Evolutionary conservation across 23 red algal genomes (phyloP).

Genomic region (Gracilaria vermiculophylla): DNA sequence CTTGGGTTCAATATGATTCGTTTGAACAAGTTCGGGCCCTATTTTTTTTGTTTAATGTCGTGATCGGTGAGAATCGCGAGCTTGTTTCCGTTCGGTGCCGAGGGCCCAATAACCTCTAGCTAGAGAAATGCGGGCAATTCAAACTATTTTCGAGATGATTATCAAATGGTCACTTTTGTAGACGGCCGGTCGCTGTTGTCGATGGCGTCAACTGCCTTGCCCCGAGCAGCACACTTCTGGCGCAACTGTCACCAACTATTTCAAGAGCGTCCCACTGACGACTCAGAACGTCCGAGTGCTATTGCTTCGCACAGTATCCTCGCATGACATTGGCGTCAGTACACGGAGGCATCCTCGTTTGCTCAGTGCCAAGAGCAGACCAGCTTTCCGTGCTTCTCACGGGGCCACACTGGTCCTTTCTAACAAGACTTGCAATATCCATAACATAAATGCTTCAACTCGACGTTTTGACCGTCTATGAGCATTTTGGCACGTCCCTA

Average conservation of each 20-base stretch:
- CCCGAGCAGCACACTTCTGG: not conserved
- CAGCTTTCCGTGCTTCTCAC: not conserved
- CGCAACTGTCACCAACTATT: not conserved
- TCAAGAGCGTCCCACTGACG: not conserved
- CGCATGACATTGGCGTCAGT: slow-evolving; percentile 20
- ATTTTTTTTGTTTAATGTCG: not conserved
- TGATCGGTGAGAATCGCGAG: not conserved
- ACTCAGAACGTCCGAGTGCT: not conserved
- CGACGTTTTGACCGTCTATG: not conserved
- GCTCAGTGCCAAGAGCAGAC: not conserved
- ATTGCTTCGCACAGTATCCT: not conserved
- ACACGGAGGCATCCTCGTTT: not conserved
- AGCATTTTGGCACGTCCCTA: not conserved
- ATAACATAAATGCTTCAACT: not conserved
- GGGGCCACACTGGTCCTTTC: not conserved
- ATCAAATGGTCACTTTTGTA: not conserved
- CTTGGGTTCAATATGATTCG: not conserved
- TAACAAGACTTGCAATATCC: not conserved
- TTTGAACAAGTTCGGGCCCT: not conserved
- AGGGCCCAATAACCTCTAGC: not conserved
- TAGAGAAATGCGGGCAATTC: not conserved
- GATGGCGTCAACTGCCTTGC: not conserved
- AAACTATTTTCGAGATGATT: not conserved
- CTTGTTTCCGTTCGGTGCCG: not conserved
- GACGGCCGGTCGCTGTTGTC: not conserved